phyloP scores from a whole-genome alignment of 345 rosid genomes.

The Ceriops decandra region DNA sequence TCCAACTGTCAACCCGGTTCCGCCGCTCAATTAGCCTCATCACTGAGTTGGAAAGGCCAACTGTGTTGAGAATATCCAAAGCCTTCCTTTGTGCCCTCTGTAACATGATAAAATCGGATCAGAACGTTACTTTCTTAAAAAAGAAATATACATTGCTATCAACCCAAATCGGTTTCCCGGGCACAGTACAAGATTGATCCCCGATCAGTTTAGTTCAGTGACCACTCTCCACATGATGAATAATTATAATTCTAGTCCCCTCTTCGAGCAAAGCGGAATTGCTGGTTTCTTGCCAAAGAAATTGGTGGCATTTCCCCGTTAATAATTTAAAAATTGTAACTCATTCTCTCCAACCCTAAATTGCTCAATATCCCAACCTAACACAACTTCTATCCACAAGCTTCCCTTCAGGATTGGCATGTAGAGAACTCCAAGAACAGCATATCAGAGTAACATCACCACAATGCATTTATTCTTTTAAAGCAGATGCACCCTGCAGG shows the following conservation, averaged over 20 bases:
- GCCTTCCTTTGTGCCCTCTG: conserved; percentile 95
- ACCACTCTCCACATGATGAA: no score
- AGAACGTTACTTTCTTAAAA: not conserved
- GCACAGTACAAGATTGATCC: not conserved
- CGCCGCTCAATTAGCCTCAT: conserved; percentile 94
- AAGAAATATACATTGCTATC: not conserved
- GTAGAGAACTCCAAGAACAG: no score
- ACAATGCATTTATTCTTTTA: no score
- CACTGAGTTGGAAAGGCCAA: conserved; percentile 88
- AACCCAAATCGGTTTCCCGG: not conserved
- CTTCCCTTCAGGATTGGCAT: no score
- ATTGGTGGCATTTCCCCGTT: no score
- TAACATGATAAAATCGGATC: conserved; percentile 10
- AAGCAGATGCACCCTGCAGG: no score
- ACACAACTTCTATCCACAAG: no score
- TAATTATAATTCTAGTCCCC: not conserved
- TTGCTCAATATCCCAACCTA: no score
- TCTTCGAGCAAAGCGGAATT: not conserved
- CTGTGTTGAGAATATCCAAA: conserved; percentile 78
- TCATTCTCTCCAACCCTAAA: no score
- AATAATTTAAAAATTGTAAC: no score
- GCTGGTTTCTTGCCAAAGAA: no score
- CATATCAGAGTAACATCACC: no score
- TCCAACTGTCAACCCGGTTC: conserved; percentile 77
- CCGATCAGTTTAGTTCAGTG: not conserved